Evolutionary conservation across 208 protist species (phyloP).

Genomic region (Leishmania amazonensis): DNA sequence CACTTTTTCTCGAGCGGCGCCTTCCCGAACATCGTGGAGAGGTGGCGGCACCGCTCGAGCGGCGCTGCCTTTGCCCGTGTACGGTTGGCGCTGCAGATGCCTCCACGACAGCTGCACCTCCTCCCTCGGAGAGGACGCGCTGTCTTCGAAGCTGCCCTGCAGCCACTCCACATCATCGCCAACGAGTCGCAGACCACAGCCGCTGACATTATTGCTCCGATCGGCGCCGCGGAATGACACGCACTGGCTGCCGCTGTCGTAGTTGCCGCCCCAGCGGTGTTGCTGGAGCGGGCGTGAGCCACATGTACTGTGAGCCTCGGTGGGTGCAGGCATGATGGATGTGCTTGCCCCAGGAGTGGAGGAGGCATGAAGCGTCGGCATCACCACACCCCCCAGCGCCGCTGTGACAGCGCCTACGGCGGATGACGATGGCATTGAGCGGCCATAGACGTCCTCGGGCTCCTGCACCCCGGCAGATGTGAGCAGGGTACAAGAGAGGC

Average conservation of each 20-base stretch:
- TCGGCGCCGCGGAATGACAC: constrained; percentile 5
- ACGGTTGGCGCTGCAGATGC: neutral
- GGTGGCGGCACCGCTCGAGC: neutral
- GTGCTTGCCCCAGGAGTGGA: constrained; percentile 9
- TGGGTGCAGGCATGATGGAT: neutral
- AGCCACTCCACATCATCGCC: constrained; percentile 8
- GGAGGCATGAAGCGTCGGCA: neutral
- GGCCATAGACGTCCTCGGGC: neutral
- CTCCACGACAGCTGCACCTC: constrained; percentile 8
- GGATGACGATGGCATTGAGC: constrained; percentile 3
- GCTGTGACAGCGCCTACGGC: neutral
- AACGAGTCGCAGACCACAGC: constrained; percentile 8
- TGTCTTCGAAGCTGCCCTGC: neutral
- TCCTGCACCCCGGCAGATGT: neutral
- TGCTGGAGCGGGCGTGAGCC: neutral
- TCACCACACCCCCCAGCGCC: neutral
- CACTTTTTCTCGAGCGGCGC: neutral
- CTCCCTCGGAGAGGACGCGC: neutral
- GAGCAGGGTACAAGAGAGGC: neutral
- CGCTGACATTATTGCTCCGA: neutral
- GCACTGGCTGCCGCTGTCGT: constrained; percentile 7
- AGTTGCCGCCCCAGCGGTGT: constrained; percentile 2
- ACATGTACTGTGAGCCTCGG: neutral
- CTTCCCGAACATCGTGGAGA: neutral
- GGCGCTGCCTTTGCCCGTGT: neutral